Percentiles rank a stretch among this genome's conserved stretches.
These are phyloP conservation scores for Nectriaceae sp. DNA, from an alignment of 2,329 filamentous ascomycete species.

Conservation along the genomic window DNA sequence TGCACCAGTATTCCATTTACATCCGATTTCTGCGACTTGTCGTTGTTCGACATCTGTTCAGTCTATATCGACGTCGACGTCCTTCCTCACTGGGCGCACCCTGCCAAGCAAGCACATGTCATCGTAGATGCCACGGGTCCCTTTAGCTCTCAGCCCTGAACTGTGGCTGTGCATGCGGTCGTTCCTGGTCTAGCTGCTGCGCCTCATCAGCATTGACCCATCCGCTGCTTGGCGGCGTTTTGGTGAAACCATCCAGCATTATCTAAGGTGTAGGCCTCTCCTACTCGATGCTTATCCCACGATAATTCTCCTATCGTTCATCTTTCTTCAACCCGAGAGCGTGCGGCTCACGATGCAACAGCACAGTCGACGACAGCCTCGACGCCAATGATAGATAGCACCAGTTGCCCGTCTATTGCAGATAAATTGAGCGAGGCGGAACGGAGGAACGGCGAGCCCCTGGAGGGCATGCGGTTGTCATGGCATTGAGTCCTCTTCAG, in stretches of 20 bases:
- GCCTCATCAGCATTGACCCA: constrained; percentile 21
- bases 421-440: constrained; percentile 10
- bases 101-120: constrained; percentile 6
- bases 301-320: too few relatives aligned
- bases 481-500: constrained; percentile 69
- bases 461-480: constrained; percentile 47
- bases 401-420: constrained; percentile 11
- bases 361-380: constrained; percentile 13
- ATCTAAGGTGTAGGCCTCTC: too few relatives aligned
- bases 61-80: constrained; percentile 5
- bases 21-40: too few relatives aligned
- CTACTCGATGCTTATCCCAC: too few relatives aligned
- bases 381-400: constrained; percentile 5
- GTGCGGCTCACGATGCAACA: constrained; percentile 17
- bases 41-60: too few relatives aligned
- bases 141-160: constrained; percentile 12
- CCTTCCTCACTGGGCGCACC: constrained; percentile 9
- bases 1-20: too few relatives aligned
- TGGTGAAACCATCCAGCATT: too few relatives aligned
- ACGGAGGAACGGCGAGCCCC: constrained; percentile 30
- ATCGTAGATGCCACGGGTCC: constrained; percentile 19
- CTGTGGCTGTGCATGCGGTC: constrained; percentile 24
- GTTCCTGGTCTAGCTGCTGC: constrained; percentile 15
- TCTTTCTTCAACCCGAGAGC: too few relatives aligned
- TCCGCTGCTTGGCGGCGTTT: constrained; percentile 12